phyloP scores from a whole-genome alignment of 495 filamentous ascomycete genomes.

The Articulospora tetracladia region DNA sequence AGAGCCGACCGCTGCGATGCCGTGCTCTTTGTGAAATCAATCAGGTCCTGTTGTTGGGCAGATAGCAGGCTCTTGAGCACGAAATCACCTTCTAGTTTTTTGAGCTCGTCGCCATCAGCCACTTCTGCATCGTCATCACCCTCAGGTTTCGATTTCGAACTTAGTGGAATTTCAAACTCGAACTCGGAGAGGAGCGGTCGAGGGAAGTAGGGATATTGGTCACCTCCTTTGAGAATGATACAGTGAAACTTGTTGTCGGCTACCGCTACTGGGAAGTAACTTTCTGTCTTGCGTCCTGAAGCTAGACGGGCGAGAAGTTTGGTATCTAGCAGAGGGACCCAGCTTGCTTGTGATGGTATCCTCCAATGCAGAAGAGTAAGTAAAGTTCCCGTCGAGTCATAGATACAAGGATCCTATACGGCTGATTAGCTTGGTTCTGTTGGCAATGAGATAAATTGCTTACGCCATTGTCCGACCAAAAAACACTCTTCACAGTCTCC shows the following conservation, averaged over 20 bases:
- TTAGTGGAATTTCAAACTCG: slow-evolving; percentile 81
- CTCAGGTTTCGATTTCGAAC: slow-evolving; percentile 35
- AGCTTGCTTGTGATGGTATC: slow-evolving; percentile 73
- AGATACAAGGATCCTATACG: slow-evolving; percentile 78
- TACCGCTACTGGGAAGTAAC: slow-evolving; percentile 93
- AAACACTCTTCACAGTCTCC: slow-evolving; percentile 69
- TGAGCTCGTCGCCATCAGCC: slow-evolving; percentile 30
- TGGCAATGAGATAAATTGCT: slow-evolving; percentile 24
- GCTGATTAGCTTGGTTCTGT: slow-evolving; percentile 20
- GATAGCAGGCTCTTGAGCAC: slow-evolving; percentile 69
- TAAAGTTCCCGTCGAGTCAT: slow-evolving; percentile 84
- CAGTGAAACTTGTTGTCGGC: slow-evolving; percentile 93
- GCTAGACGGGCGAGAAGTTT: slow-evolving; percentile 75
- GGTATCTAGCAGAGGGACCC: slow-evolving; percentile 91
- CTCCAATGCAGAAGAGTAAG: slow-evolving; percentile 91
- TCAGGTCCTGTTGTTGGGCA: slow-evolving; percentile 66
- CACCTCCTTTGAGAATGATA: slow-evolving; percentile 95
- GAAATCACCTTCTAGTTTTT: slow-evolving; percentile 68
- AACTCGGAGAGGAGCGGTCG: slow-evolving; percentile 90
- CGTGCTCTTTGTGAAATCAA: slow-evolving; percentile 54
- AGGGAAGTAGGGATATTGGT: slow-evolving; percentile 92
- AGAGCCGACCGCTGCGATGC: slow-evolving; percentile 64
- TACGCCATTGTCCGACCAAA: slow-evolving; percentile 87
- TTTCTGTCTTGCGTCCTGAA: slow-evolving; percentile 79
- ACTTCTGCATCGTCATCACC: slow-evolving; percentile 29